Percentiles rank a stretch among this genome's conserved stretches.
Evolutionary conservation across 2,329 filamentous ascomycete genomes (phyloP).

Genomic region (Huntiella abstrusa): DNA sequence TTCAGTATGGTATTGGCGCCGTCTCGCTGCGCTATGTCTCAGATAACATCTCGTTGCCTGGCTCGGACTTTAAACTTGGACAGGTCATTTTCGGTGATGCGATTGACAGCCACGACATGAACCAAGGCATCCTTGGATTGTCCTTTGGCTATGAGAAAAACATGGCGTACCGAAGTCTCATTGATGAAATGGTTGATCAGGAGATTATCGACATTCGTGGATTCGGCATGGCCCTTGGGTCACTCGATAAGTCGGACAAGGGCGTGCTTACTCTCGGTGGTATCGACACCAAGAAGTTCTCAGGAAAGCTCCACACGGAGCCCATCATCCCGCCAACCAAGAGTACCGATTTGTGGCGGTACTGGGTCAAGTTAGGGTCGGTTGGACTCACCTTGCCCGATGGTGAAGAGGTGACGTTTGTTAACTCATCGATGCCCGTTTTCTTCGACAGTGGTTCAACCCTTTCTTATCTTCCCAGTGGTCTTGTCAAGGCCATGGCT

Average conservation of each 20-base stretch:
- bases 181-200: constrained; percentile 17
- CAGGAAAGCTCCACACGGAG: constrained; percentile 18
- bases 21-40: constrained; percentile 16
- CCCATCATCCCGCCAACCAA: constrained; percentile 16
- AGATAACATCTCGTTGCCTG: constrained; percentile 17
- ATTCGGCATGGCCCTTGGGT: constrained; percentile 19
- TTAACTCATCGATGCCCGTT: constrained; percentile 23
- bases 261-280: constrained; percentile 25
- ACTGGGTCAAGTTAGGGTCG: constrained; percentile 24
- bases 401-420: constrained; percentile 14
- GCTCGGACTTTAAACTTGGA: constrained; percentile 14
- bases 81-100: constrained; percentile 18
- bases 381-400: constrained; percentile 15
- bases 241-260: constrained; percentile 14
- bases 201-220: constrained; percentile 16
- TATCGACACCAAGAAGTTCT: constrained; percentile 27
- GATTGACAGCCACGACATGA: constrained; percentile 15
- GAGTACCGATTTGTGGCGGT: constrained; percentile 16
- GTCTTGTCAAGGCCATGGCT: constrained; percentile 29
- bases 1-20: constrained; percentile 17
- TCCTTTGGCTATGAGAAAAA: constrained; percentile 17
- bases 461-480: constrained; percentile 44
- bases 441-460: constrained; percentile 50
- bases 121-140: constrained; percentile 18
- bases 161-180: constrained; percentile 16